phyloP scores from a whole-genome alignment of 345 rosid genomes.

The Moringa oleifera region DNA sequence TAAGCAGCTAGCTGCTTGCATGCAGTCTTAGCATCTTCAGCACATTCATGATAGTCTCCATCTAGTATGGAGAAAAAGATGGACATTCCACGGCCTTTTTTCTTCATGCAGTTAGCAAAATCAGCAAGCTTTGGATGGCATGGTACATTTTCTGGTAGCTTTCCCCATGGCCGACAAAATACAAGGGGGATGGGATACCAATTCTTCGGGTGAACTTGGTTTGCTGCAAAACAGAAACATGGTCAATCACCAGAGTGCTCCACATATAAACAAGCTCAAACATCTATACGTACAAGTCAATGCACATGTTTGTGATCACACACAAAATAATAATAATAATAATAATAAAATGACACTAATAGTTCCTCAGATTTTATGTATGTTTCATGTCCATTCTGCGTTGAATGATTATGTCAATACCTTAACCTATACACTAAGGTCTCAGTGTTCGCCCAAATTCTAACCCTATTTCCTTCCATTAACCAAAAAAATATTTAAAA shows the following conservation, averaged over 20 bases:
- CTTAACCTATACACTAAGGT: no score
- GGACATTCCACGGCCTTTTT: constrained; percentile 99
- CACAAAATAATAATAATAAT: background rate
- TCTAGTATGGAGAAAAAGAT: constrained; percentile 84
- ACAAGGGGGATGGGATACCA: constrained; percentile 99
- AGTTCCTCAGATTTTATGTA: no score
- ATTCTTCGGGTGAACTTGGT: constrained; percentile 98
- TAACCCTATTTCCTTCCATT: no score
- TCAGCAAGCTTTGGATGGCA: constrained; percentile 99
- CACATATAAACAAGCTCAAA: background rate
- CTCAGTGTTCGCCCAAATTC: no score
- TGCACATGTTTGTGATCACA: background rate
- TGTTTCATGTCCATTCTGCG: no score
- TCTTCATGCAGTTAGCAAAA: constrained; percentile 99
- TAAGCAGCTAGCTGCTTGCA: constrained; percentile 83
- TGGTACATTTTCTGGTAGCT: constrained; percentile 96
- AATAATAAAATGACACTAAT: no score
- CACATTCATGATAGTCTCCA: constrained; percentile 90
- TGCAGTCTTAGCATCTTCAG: constrained; percentile 93
- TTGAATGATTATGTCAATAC: no score
- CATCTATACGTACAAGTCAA: background rate
- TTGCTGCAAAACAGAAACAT: constrained; percentile 50
- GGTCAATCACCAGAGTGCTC: background rate
- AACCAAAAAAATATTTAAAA: no score
- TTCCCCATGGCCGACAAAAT: constrained; percentile 99